phyloP scores from a whole-genome alignment of 768 basidiomycete species.

The Mycena indigotica region DNA sequence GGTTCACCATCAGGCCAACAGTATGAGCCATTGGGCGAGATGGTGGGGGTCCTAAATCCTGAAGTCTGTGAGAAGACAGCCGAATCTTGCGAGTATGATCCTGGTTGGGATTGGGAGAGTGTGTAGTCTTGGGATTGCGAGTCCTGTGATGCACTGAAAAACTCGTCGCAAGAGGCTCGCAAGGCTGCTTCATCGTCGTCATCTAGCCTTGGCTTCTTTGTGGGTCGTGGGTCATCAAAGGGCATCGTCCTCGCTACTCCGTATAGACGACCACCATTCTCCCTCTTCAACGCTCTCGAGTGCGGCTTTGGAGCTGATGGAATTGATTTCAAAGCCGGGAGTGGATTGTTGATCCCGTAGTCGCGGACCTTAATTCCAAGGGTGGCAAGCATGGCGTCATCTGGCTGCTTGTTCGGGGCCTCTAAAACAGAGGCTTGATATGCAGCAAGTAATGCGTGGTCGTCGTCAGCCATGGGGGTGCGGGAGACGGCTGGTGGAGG shows the following conservation, averaged over 20 bases:
- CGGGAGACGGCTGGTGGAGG: neutral
- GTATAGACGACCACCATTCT: neutral
- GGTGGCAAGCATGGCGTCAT: slow-evolving; percentile 27
- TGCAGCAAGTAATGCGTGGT: neutral
- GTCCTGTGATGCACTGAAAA: neutral
- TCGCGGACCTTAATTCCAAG: slow-evolving; percentile 51
- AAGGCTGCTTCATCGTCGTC: neutral
- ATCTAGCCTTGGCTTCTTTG: neutral
- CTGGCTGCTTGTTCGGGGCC: slow-evolving; percentile 24
- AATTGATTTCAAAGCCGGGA: neutral
- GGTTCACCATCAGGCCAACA: neutral
- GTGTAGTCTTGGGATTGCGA: neutral
- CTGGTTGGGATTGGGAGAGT: neutral
- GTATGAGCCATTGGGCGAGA: neutral
- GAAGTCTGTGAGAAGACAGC: slow-evolving; percentile 1
- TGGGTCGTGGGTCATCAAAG: neutral
- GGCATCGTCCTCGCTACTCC: neutral
- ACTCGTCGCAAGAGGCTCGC: neutral
- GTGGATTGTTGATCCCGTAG: neutral
- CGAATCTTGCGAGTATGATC: neutral
- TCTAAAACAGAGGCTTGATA: neutral
- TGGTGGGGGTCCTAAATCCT: neutral
- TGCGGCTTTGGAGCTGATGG: neutral
- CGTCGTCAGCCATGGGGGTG: neutral
- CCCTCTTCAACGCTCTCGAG: neutral